A percentile compares a stretch with the other conserved stretches of the same genome.
These are phyloP conservation scores for Sungouiozyma ichnusensis DNA, from an alignment of 805 yeast species.

Conservation along the genomic window DNA sequence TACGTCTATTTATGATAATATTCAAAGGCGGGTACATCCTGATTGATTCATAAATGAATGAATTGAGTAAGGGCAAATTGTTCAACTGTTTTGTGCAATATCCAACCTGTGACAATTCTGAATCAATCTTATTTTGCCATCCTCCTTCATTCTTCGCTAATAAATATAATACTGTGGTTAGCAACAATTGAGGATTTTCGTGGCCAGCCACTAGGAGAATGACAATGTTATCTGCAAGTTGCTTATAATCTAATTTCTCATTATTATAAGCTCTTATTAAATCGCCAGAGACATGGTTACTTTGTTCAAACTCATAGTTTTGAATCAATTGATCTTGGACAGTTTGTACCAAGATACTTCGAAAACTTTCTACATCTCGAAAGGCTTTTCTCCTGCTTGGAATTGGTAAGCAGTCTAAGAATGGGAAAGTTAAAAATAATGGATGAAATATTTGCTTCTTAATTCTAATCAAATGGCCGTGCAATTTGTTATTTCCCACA, in stretches of 20 bases:
- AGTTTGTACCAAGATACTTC: slow-evolving; percentile 28
- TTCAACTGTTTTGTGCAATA: slow-evolving; percentile 35
- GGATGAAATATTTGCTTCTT: slow-evolving; percentile 48
- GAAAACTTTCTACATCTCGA: slow-evolving; percentile 33
- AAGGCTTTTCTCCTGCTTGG: slow-evolving; percentile 38
- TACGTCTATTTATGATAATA: slow-evolving; percentile 42
- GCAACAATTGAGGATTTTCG: slow-evolving; percentile 47
- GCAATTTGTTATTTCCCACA: slow-evolving; percentile 27
- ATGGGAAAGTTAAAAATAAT: slow-evolving; percentile 44
- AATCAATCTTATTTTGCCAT: slow-evolving; percentile 37
- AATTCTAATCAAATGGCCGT: slow-evolving; percentile 32
- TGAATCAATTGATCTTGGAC: slow-evolving; percentile 27
- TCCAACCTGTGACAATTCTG: slow-evolving; percentile 32
- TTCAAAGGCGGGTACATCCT: slow-evolving; percentile 48
- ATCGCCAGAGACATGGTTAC: slow-evolving; percentile 32
- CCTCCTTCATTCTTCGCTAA: slow-evolving; percentile 33
- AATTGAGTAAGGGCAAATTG: slow-evolving; percentile 45
- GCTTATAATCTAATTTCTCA: slow-evolving; percentile 34
- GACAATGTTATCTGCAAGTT: slow-evolving; percentile 43
- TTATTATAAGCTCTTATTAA: slow-evolving; percentile 32
- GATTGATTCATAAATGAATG: slow-evolving; percentile 49
- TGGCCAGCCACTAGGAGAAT: slow-evolving; percentile 53
- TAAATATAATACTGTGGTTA: slow-evolving; percentile 38
- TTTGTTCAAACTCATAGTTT: slow-evolving; percentile 26
- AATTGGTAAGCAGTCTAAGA: slow-evolving; percentile 39